Evolutionary conservation across 2,329 filamentous ascomycete species (phyloP).

Genomic region (Teratosphaeria viscida): DNA sequence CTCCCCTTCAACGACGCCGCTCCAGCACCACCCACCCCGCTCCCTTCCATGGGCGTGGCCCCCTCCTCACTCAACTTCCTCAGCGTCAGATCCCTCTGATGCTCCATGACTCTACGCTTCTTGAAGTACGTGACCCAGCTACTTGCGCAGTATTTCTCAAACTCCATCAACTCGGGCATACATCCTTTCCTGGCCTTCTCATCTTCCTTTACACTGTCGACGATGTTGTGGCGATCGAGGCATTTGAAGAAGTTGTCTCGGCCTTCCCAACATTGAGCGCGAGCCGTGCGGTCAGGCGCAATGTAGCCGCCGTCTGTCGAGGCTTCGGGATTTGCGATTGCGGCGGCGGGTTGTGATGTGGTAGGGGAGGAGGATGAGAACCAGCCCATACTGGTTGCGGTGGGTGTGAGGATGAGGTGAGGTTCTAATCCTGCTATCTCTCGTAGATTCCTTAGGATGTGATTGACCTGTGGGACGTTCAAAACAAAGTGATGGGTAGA

Average conservation of each 20-base stretch:
- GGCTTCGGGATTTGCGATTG: conserved; percentile 16
- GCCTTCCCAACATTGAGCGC: conserved; percentile 78
- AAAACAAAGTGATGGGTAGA: too few species aligned
- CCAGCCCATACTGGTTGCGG: conserved; percentile 23
- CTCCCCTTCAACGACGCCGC: conserved; percentile 6
- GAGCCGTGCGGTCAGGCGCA: conserved; percentile 75
- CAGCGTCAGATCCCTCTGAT: conserved; percentile 71
- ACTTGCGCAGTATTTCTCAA: conserved; percentile 75
- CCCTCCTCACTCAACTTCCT: conserved; percentile 52
- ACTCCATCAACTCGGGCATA: conserved; percentile 49
- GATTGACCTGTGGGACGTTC: too few species aligned
- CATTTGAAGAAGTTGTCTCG: conserved; percentile 83
- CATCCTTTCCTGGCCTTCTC: conserved; percentile 48
- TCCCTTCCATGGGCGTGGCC: conserved; percentile 18
- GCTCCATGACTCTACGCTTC: conserved; percentile 85
- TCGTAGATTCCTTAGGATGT: background rate
- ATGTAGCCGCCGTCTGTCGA: conserved; percentile 51
- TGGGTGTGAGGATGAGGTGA: background rate
- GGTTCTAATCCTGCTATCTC: background rate
- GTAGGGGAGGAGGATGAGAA: conserved; percentile 22
- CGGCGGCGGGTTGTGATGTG: conserved; percentile 14
- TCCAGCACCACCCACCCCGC: conserved; percentile 3
- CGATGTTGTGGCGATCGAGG: conserved; percentile 68
- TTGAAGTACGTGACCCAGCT: conserved; percentile 99
- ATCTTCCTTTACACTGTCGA: conserved; percentile 56